Conservation (phyloP, 2,329 filamentous ascomycete genomes). For the Beauveria brongniartii region DNA sequence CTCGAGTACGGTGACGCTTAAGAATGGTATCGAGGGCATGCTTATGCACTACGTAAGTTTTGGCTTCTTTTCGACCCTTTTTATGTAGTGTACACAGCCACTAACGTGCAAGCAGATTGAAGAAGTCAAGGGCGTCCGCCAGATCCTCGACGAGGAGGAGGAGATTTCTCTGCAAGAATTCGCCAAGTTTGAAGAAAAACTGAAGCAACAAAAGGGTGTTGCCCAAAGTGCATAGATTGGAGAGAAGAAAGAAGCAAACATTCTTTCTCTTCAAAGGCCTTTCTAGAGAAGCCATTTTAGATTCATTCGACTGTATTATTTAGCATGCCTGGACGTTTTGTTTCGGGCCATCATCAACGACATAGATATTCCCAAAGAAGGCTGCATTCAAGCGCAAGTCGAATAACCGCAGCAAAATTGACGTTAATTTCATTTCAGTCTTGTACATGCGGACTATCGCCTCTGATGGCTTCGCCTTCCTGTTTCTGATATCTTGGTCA, state of each 20-base stretch:
- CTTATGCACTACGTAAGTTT: slow-evolving; percentile 83
- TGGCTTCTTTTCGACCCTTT: background rate
- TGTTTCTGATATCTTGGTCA: too few relatives aligned
- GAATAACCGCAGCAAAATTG: background rate
- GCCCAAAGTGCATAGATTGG: slow-evolving; percentile 4
- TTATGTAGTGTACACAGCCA: background rate
- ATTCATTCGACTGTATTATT: background rate
- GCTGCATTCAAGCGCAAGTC: background rate
- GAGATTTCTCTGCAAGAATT: slow-evolving; percentile 83
- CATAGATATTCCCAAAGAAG: background rate
- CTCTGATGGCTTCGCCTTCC: background rate
- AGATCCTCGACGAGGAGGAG: slow-evolving; percentile 87
- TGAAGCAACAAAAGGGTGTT: slow-evolving; percentile 44
- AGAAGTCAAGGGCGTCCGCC: slow-evolving; percentile 86
- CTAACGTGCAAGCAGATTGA: slow-evolving; percentile 60
- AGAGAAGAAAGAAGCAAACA: background rate
- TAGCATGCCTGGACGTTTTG: background rate
- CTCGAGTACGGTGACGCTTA: slow-evolving; percentile 90
- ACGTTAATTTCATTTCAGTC: background rate
- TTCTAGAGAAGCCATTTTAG: background rate
- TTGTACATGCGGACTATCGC: too few relatives aligned
- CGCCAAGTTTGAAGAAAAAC: slow-evolving; percentile 86
- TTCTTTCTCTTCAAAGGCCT: background rate
- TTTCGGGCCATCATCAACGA: background rate
- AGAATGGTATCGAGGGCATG: slow-evolving; percentile 98